Evolutionary conservation across 1,284 basidiomycete species (phyloP), one percentile per base, ranked within the genome.

Genomic region (Trichosporon asahii): DNA sequence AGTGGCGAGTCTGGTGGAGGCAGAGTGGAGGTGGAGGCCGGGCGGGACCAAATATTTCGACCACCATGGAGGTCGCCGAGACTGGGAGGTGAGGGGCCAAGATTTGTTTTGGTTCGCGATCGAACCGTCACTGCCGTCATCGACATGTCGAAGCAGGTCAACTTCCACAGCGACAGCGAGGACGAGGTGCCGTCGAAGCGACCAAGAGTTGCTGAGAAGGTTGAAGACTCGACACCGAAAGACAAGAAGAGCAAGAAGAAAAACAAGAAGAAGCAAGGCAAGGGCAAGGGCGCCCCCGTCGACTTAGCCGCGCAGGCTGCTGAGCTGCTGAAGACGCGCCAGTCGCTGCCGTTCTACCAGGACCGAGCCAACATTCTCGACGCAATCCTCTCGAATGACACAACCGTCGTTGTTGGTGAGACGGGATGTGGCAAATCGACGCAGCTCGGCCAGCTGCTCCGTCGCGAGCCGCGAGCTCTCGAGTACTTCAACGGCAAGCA

Each of bases 371-470:
- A 89, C 46, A 88, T 97, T 33, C 83, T 95, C 33, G 86, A 89
- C 68, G 89, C 90, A 78, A 90, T 96, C 66, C 84, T 87, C 57
- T 85, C 88, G 61, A 89, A 96, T 82, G 92, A 97, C 80, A 94
- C 97, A 3, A 91, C 92, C 1, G 90, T 99, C 66, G 82, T 83
- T 27, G 86, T 99, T 18, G 96, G 95, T 67, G 96, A 99, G 84
- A 99, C 96, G 0, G 97, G 96, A 44, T 97, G 94, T 29, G 96
- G 96, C 72, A 99, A 99, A 85, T 98, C 96, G 0, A 99, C 96
- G 64, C 95, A 96, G 86, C 88, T 96, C 33, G 94, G 95, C 0
- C 92, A 96, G 82, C 94, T 95, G 77, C 85, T 98, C 29, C 88
- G 94, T 64, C 89, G 77, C 3, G 78, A 83, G 70, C 25, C 66